These are phyloP conservation scores for Aureobasidium pullulans DNA, from an alignment of 2,329 filamentous ascomycete genomes.

Conservation along the genomic window DNA sequence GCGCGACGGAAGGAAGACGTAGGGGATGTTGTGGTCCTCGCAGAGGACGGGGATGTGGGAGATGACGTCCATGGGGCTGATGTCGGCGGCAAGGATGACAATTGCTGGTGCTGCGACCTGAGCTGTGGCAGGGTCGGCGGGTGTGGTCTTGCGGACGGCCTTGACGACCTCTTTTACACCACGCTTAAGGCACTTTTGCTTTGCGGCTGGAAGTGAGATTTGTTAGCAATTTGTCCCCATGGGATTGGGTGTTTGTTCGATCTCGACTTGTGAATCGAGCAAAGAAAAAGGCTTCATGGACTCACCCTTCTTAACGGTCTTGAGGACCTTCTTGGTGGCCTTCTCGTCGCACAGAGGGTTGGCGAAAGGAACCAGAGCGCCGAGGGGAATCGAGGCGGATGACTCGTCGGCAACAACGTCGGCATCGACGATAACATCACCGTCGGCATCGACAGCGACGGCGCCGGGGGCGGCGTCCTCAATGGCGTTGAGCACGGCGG, in stretches of 20 bases:
- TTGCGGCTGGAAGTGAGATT: slow-evolving; percentile 60
- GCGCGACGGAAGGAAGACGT: slow-evolving; percentile 87
- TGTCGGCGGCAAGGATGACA: slow-evolving; percentile 91
- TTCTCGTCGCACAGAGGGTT: slow-evolving; percentile 75
- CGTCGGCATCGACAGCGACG: slow-evolving; percentile 34
- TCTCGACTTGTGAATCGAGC: background rate
- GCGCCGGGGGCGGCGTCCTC: slow-evolving; percentile 45
- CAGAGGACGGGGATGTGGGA: slow-evolving; percentile 95
- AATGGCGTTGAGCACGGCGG: slow-evolving; percentile 58
- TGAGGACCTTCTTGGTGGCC: slow-evolving; percentile 58
- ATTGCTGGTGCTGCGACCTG: slow-evolving; percentile 49
- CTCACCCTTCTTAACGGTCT: slow-evolving; percentile 55
- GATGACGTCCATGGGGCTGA: slow-evolving; percentile 98
- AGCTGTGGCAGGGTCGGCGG: slow-evolving; percentile 53
- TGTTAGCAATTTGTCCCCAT: background rate
- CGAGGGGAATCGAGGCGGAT: slow-evolving; percentile 29
- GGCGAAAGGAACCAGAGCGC: slow-evolving; percentile 73
- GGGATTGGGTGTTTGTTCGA: background rate
- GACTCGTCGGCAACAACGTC: slow-evolving; percentile 27
- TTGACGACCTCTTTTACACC: slow-evolving; percentile 99
- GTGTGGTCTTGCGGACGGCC: slow-evolving; percentile 83
- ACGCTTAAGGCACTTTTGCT: slow-evolving; percentile 90
- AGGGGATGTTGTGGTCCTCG: slow-evolving; percentile 96
- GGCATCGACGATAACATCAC: slow-evolving; percentile 27
- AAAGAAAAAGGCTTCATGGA: slow-evolving; percentile 10